Evolutionary conservation across 2,329 filamentous ascomycete species (phyloP), one percentile per base, ranked within the genome.

Genomic region (Trichophyton benhamiae): DNA sequence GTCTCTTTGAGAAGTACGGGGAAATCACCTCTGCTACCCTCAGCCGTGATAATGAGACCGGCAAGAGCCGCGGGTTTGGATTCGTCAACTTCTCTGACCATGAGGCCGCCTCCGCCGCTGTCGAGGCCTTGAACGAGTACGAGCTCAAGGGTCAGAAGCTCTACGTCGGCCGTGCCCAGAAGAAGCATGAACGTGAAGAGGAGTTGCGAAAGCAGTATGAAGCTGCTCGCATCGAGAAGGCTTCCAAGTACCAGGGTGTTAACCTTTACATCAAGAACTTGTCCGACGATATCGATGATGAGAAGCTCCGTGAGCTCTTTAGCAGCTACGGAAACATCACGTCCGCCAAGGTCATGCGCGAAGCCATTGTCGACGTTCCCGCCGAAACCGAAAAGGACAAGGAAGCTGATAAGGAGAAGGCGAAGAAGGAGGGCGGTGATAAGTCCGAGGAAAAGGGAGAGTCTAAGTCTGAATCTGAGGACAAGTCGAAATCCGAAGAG

Each of bases 181-280:
- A 99, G 89, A 99, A 99, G 84, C 94, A 97, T 76, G 94, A 99
- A 82, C 94, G 94, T 72, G 94, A 99, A 82, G 94, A 99, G 80
- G 94, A 99, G 79, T 87, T 99, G 64, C 91, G 94, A 80, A 95
- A 90, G 83, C 95, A 96, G 72, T 97, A 99, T 77, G 94, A 99
- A 79, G 92, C 92, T 72, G 91, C 91, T 70, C 92, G 94, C 71
- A 83, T 95, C 71, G 94, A 99, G 84, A 99, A 99, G 83, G 91
- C 91, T 76, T 95, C 85, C 81, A 99, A 99, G 82, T 99, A 99
- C 80, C 91, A 96, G 80, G 94, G 94, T 68, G 94, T 99, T 76
- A 99, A 99, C 82, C 84, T 99, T 58, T 99, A 99, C 81, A 94
- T 99, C 80, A 99, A 99, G 87, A 99, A 99, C 79, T 82, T 99